Evolutionary conservation across 176 grass and related monocot species (phyloP).

Genomic region (Hyparrhenia diplandra): DNA sequence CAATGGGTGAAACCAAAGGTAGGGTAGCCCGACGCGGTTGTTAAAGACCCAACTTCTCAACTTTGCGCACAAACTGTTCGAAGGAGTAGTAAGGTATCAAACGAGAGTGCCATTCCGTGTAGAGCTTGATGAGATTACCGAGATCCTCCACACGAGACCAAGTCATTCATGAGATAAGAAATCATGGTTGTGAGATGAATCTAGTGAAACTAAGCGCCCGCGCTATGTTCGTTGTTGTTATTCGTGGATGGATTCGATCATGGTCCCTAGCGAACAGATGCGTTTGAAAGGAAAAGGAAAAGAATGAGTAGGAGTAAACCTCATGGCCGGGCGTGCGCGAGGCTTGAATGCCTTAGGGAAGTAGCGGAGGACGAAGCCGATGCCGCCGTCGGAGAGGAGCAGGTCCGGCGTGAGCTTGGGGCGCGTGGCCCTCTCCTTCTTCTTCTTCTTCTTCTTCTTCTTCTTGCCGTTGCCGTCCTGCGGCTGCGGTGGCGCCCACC

Average conservation of each 20-base stretch:
- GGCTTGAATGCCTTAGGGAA: slow-evolving; percentile 78
- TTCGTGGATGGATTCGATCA: too few species aligned
- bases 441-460: too few species aligned
- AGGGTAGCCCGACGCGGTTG: slow-evolving; percentile 69
- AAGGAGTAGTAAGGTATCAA: slow-evolving; percentile 89
- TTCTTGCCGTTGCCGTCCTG: neutral
- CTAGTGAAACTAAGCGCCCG: too few species aligned
- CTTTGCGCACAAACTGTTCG: slow-evolving; percentile 75
- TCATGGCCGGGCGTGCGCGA: slow-evolving; percentile 55
- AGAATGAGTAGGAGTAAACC: slow-evolving; percentile 7
- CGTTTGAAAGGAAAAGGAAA: neutral
- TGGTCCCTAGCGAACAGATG: too few species aligned
- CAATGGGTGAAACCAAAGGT: too few species aligned
- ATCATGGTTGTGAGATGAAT: too few species aligned
- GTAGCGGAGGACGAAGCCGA: slow-evolving; percentile 73
- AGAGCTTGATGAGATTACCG: slow-evolving; percentile 67
- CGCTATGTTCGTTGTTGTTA: too few species aligned
- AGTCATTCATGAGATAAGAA: neutral
- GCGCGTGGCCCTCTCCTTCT: slow-evolving; percentile 46
- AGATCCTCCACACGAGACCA: slow-evolving; percentile 54
- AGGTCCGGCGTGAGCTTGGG: slow-evolving; percentile 77
- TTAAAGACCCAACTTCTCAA: slow-evolving; percentile 61
- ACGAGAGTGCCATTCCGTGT: slow-evolving; percentile 68
- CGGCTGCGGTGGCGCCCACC: neutral
- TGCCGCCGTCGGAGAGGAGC: slow-evolving; percentile 73